Conservation (phyloP, 257 asterid genomes). For the Paraleonurus japonicus region DNA sequence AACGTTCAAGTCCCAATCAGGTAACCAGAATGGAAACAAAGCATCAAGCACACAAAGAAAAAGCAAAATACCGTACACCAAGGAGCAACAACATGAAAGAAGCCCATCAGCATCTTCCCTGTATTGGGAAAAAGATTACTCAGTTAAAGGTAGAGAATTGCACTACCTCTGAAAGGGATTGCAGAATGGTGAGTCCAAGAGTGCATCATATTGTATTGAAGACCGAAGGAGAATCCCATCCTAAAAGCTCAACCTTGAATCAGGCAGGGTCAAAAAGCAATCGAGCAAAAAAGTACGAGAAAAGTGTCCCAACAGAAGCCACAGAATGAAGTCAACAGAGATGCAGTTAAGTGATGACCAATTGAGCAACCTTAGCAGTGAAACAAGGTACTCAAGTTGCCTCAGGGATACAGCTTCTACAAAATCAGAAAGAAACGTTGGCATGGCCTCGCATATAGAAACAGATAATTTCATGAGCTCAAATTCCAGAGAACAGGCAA, state of each 20-base stretch:
- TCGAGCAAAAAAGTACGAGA: slow-evolving; percentile 35
- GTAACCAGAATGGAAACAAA: slow-evolving; percentile 20
- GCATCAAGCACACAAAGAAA: slow-evolving; percentile 24
- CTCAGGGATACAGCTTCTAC: slow-evolving; percentile 57
- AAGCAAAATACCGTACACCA: slow-evolving; percentile 36
- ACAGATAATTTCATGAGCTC: slow-evolving; percentile 41
- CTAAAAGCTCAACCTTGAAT: slow-evolving; percentile 35
- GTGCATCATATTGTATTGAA: slow-evolving; percentile 35
- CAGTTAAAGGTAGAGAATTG: slow-evolving; percentile 30
- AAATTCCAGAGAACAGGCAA: slow-evolving; percentile 33
- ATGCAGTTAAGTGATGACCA: slow-evolving; percentile 39
- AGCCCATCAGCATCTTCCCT: slow-evolving; percentile 23
- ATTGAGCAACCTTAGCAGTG: slow-evolving; percentile 39
- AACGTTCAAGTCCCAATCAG: slow-evolving; percentile 31
- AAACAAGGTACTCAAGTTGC: slow-evolving; percentile 32
- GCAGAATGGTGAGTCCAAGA: slow-evolving; percentile 46
- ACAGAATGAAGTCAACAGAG: slow-evolving; percentile 31
- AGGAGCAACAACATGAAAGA: slow-evolving; percentile 33
- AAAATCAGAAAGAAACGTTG: slow-evolving; percentile 67
- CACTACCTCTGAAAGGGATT: slow-evolving; percentile 33
- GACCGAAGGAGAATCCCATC: slow-evolving; percentile 32
- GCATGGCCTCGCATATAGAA: slow-evolving; percentile 52
- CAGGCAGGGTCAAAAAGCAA: slow-evolving; percentile 34
- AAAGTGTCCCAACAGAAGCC: slow-evolving; percentile 34
- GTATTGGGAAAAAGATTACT: slow-evolving; percentile 31